phyloP scores from a whole-genome alignment of 2,329 filamentous ascomycete species.

The Cadophora sp. region DNA sequence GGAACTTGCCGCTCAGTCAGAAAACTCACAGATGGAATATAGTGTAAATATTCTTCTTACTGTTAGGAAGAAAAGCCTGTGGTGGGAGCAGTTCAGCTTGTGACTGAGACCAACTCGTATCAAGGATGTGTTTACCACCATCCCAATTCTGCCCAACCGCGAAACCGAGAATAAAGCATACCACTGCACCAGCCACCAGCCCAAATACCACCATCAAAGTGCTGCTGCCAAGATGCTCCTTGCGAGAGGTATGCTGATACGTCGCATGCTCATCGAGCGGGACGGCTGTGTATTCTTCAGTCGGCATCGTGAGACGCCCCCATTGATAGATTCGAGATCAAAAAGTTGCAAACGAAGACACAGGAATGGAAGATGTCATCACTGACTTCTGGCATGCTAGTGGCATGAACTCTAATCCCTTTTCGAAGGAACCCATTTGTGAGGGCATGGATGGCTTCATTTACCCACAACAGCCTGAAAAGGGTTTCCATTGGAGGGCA shows the following conservation, averaged over 20 bases:
- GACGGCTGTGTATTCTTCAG: constrained; percentile 26
- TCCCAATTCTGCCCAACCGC: constrained; percentile 31
- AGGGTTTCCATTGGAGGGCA: background rate
- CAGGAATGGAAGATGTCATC: background rate
- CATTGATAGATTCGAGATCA: background rate
- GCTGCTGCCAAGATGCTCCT: background rate
- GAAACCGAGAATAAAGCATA: constrained; percentile 28
- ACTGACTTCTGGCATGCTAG: background rate
- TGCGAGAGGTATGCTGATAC: background rate
- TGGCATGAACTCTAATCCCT: background rate
- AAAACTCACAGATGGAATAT: background rate
- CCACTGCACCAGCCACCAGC: constrained; percentile 18
- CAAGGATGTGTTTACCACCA: background rate
- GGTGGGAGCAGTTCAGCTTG: constrained; percentile 27
- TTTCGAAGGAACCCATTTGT: too few relatives aligned
- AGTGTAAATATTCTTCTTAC: constrained; percentile 19
- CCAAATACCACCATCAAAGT: constrained; percentile 4
- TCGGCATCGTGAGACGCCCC: constrained; percentile 6
- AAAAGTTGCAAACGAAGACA: background rate
- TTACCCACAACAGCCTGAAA: constrained; percentile 26
- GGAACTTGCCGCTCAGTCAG: constrained; percentile 29
- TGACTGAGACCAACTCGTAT: constrained; percentile 6
- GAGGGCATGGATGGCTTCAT: constrained; percentile 18
- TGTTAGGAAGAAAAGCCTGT: constrained; percentile 31
- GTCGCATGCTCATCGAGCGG: constrained; percentile 28